Conservation (phyloP, 371 early-diverging fungal species). For the Rhizopus sp. region DNA sequence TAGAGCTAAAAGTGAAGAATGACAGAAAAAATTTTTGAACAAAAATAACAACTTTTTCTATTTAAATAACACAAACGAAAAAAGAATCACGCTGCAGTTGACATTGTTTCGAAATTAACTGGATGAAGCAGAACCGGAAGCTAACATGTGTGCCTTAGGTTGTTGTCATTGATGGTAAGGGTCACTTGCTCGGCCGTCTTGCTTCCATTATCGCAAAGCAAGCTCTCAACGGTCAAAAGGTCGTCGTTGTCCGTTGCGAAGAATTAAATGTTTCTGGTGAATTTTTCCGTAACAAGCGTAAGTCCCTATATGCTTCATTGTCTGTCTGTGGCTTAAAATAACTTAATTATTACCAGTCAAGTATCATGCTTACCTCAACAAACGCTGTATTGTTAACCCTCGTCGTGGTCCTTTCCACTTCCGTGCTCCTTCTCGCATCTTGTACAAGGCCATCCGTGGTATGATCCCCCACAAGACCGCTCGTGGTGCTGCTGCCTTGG, state of each 20-base stretch:
- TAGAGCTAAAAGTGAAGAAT: too few species aligned
- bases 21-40: too few species aligned
- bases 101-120: not conserved
- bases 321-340: not conserved
- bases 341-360: slow-evolving; percentile 59
- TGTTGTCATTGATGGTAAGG: slow-evolving; percentile 99
- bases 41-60: not conserved
- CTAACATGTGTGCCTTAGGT: slow-evolving; percentile 60
- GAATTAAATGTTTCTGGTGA: slow-evolving; percentile 97
- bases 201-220: slow-evolving; percentile 99
- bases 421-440: slow-evolving; percentile 98
- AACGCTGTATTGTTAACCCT: slow-evolving; percentile 99
- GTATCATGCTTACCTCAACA: slow-evolving; percentile 97
- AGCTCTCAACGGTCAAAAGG: slow-evolving; percentile 96
- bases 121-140: not conserved
- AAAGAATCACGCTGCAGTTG: not conserved
- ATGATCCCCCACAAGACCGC: slow-evolving; percentile 99
- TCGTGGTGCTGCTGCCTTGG: slow-evolving; percentile 97
- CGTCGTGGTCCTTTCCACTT: slow-evolving; percentile 98
- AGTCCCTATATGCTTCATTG: slow-evolving; percentile 35
- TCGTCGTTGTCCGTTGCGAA: slow-evolving; percentile 98
- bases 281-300: slow-evolving; percentile 99
- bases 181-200: slow-evolving; percentile 98
- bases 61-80: not conserved
- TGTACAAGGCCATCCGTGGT: slow-evolving; percentile 97